Base-by-base conservation (phyloP, 1,284 basidiomycete genomes). In the Sphaerobolus stellatus region DNA sequence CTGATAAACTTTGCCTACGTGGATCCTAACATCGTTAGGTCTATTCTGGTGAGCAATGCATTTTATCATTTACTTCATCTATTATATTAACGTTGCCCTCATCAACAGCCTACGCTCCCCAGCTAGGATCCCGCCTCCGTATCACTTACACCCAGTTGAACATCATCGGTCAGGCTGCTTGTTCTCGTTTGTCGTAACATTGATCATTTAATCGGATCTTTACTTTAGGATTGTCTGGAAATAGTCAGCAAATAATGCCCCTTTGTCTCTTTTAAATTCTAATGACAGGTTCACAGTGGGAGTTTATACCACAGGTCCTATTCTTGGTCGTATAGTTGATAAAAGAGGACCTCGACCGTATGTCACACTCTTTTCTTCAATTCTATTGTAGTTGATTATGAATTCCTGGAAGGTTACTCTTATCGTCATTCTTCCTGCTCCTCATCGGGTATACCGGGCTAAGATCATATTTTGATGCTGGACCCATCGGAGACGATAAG, bases 91-190 rank as follows among this genome's bases (percentile, higher is more conserved):
- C 49, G 30, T 30, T 30, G 54, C 29, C n/a, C 40, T 11, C 29
- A 40, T 48, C 36, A 53, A 22, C 64, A 87, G 91, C 88, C 2
- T 94, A 92, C 66, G 84, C 86, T 1, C 90, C 91, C 0, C 90
- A 92, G 66, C 75, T 94, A 3, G 87, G 84, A 2, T 70, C 81
- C 14, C 79, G 82, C 34, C 76, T 93, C n/a, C 73, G 77, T 43
- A 78, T 92, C 18, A 79, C 82, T 1, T 88, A 91, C 49, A 92
- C 89, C 0, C 80, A 87, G 57, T 73, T 90, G 43, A 93, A 92
- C 62, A 68, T 91, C 40, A 77, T 92, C 25, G 89, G 83, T 29
- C 59, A 64, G 22, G 64, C 65, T 8, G 22, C 51, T 46, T 22
- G n/a, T 29, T 7, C 18, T 24, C 18, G 4, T 49, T 28, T 52